Evolutionary conservation across 2,329 filamentous ascomycete species (phyloP), one percentile per base, ranked within the genome.

Genomic region (Septoria linicola): DNA sequence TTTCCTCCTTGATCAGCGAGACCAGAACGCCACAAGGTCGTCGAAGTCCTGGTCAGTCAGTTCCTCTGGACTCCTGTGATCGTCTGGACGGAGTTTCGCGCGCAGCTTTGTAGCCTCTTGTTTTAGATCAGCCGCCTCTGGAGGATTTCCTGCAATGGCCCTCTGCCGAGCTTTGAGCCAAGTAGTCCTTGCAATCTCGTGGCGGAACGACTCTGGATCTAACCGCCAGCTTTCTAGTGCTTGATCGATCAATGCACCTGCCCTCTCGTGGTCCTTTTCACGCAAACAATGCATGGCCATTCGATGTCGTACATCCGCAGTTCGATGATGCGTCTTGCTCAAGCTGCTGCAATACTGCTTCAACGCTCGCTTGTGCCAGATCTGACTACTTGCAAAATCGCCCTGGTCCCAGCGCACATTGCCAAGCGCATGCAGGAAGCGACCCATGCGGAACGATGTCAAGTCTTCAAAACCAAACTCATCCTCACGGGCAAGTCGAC

Each of bases 1-100:
- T 27, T 10, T 27, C 23, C 23, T 13, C 4, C 11, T 40, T 5
- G 4, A 20, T 41, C 19, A 52, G 3, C 49, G 42, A 10, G 50
- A 53, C 50, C 50, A 53, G 14, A 53, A 53, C 10, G 50, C 39
- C 4, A 53, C 50, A 2, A 53, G 30, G 1, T 43, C 39, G 23
- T 48, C 44, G n/a, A 53, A 53, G 8, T 48, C 50, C 1, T 25
- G 14, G 11, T 53, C 50, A 1, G 3, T 1, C 6, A 53, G 32
- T 21, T 48, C 27, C 1, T 43, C 16, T 1, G 19, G 19, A 8
- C 8, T 2, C 5, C 43, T 17, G 1, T 4, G 6, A 30, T 52
- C 49, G 19, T 19, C 32, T 2, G 42, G 42, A 4, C 7, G 8
- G 3, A 52, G 36, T 11, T 23, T 8, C 32, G 35, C 10, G 2